A percentile compares a stretch with the other conserved stretches of the same genome.
These are phyloP conservation scores for Aureobasidium leucospermi DNA, from an alignment of 2,329 filamentous ascomycete genomes.

Conservation along the genomic window DNA sequence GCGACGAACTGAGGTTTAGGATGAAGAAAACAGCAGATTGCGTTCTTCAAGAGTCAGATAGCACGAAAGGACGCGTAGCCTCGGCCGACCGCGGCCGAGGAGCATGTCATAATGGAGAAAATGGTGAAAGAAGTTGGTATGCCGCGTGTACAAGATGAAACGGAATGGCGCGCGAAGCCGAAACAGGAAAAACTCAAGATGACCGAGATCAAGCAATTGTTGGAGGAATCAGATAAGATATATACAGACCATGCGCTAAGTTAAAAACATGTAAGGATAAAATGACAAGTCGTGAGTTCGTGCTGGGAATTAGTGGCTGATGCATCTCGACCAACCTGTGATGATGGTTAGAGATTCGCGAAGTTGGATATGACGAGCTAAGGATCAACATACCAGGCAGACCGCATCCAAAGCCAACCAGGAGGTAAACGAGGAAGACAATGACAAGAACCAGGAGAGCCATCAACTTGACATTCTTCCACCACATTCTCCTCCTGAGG, in stretches of 20 bases:
- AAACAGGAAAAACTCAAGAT: too few species aligned
- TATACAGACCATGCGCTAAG: constrained; percentile 1
- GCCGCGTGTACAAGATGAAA: too few species aligned
- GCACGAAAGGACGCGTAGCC: too few species aligned
- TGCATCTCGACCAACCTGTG: constrained; percentile 32
- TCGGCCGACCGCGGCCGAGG: too few species aligned
- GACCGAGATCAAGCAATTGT: background rate
- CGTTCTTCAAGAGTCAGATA: too few species aligned
- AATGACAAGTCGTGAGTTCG: background rate
- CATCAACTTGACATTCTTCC: constrained; percentile 98
- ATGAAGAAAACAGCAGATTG: too few species aligned
- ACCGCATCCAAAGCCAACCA: constrained; percentile 66
- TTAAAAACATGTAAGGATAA: background rate
- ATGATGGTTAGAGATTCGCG: constrained; percentile 11
- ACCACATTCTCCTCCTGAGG: constrained; percentile 93
- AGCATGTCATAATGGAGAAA: too few species aligned
- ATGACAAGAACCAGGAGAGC: constrained; percentile 65
- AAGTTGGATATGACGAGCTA: constrained; percentile 16
- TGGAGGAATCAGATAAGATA: background rate
- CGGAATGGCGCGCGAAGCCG: too few species aligned
- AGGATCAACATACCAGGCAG: constrained; percentile 43
- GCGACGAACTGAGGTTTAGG: too few species aligned
- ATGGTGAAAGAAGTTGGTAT: too few species aligned
- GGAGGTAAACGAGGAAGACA: constrained; percentile 62
- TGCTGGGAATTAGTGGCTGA: constrained; percentile 22